Percentiles rank a stretch among this genome's conserved stretches.
Conservation (phyloP, 2,329 filamentous ascomycete genomes). For the Diplodia intermedia region DNA sequence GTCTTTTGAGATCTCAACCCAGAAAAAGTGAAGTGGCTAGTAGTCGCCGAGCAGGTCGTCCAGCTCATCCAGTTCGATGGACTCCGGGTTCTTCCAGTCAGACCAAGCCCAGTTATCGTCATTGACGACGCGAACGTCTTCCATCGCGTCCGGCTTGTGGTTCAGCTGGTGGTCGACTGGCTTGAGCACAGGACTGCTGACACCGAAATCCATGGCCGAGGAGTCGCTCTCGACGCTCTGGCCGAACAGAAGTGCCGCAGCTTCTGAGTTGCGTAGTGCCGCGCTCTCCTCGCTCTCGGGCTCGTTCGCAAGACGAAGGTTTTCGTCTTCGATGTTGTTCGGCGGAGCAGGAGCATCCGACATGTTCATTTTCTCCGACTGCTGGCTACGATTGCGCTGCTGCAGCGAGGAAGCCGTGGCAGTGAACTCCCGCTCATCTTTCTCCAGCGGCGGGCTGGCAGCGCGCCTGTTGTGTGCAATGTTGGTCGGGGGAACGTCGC, state of each 20-base stretch:
- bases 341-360: conserved; percentile 47
- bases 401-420: conserved; percentile 89
- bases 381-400: conserved; percentile 58
- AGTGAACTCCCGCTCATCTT: conserved; percentile 95
- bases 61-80: conserved; percentile 89
- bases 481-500: conserved; percentile 41
- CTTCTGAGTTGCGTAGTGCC: conserved; percentile 59
- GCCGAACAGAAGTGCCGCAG: conserved; percentile 58
- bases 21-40: conserved; percentile 47
- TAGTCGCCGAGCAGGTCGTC: conserved; percentile 83
- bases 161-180: conserved; percentile 45
- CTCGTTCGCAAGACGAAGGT: conserved; percentile 45
- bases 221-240: conserved; percentile 39
- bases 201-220: conserved; percentile 35
- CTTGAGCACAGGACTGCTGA: conserved; percentile 56
- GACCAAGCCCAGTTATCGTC: conserved; percentile 43
- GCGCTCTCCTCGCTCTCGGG: conserved; percentile 57
- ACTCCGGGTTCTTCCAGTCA: conserved; percentile 76
- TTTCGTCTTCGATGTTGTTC: conserved; percentile 45
- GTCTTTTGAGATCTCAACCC: conserved; percentile 5
- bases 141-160: conserved; percentile 38
- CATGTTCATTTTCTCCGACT: conserved; percentile 45
- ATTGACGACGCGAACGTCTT: conserved; percentile 43
- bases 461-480: conserved; percentile 70
- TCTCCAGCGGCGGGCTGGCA: conserved; percentile 88